Conservation (phyloP, 2,329 filamentous ascomycete species). For the Aspergillus pseudonomiae region DNA sequence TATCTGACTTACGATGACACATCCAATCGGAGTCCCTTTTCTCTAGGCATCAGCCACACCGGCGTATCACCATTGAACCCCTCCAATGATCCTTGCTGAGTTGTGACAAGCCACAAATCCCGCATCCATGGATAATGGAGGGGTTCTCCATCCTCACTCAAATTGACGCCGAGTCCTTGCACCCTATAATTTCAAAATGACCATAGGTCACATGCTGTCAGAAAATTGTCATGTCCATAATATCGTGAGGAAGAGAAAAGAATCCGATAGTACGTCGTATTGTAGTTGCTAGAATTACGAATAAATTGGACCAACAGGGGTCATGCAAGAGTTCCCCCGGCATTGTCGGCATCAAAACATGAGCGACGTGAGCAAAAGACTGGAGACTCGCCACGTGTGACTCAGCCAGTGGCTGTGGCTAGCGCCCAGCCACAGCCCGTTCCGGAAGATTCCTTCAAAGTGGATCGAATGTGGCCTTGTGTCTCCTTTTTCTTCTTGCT, state of each 20-base stretch:
- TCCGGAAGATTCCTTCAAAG: slow-evolving; percentile 2
- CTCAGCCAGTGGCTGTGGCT: slow-evolving; percentile 17
- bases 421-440: slow-evolving; percentile 9
- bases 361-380: neutral
- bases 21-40: neutral
- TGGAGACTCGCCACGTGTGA: slow-evolving; percentile 17
- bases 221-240: neutral
- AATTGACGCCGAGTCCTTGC: no score
- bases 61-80: neutral
- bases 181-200: neutral
- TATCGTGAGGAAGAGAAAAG: neutral
- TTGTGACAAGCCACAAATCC: slow-evolving; percentile 5
- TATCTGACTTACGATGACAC: neutral
- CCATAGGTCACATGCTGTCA: neutral
- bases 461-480: neutral
- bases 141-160: neutral
- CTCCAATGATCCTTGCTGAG: neutral
- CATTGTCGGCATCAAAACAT: neutral
- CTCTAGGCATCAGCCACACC: slow-evolving; percentile 3
- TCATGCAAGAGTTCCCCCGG: neutral
- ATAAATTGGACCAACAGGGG: neutral
- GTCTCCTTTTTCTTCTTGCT: neutral
- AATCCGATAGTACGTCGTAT: neutral
- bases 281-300: neutral
- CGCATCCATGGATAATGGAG: neutral